Conservation (phyloP, 768 basidiomycete genomes). For the Psilocybe cyanescens region DNA sequence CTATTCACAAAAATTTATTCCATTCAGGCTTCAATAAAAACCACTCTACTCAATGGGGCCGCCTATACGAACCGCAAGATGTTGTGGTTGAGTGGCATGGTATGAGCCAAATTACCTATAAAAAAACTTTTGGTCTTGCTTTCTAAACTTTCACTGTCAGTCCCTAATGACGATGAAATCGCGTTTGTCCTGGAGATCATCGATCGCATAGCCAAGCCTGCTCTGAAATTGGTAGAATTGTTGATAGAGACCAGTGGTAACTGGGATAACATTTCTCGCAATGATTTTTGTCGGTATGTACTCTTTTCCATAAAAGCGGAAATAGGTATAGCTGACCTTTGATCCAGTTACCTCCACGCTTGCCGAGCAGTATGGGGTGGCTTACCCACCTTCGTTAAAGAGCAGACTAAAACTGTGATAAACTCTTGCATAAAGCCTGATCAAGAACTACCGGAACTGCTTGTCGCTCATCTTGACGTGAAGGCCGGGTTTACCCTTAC, state of each 20-base stretch:
- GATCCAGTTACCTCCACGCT: conserved; percentile 62
- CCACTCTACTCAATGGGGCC: conserved; percentile 80
- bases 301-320: neutral
- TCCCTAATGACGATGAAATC: conserved; percentile 73
- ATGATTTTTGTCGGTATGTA: conserved; percentile 81
- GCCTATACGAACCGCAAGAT: conserved; percentile 75
- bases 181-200: conserved; percentile 81
- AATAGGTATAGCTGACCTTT: neutral
- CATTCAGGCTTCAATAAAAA: conserved; percentile 60
- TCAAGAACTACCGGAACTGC: conserved; percentile 69
- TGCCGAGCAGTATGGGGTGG: conserved; percentile 81
- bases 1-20: conserved; percentile 12
- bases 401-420: conserved; percentile 56
- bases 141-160: conserved; percentile 31
- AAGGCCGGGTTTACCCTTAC: conserved; percentile 76
- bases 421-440: conserved; percentile 63
- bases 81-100: conserved; percentile 90
- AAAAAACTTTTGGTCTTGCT: neutral
- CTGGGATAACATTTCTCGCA: conserved; percentile 72
- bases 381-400: conserved; percentile 69
- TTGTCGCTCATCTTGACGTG: conserved; percentile 68
- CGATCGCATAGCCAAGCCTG: conserved; percentile 65
- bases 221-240: conserved; percentile 66
- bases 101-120: conserved; percentile 31
- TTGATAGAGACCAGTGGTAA: conserved; percentile 56